phyloP scores from a whole-genome alignment of 345 rosid species.

The Syzygium aqueum region DNA sequence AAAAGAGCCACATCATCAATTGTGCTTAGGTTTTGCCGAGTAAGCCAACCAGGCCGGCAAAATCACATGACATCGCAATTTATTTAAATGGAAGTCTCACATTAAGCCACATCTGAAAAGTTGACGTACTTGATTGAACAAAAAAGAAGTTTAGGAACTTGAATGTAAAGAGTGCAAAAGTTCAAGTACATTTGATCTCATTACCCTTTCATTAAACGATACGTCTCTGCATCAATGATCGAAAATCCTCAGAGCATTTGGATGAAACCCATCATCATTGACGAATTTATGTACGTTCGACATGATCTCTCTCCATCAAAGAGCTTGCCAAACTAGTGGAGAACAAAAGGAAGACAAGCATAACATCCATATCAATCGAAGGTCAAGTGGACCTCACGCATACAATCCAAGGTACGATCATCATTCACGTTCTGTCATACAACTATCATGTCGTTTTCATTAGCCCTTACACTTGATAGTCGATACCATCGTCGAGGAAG shows the following conservation, averaged over 20 bases:
- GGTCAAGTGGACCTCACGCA: background rate
- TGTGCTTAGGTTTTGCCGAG: background rate
- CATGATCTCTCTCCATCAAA: background rate
- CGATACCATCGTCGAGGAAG: background rate
- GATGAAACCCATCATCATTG: background rate
- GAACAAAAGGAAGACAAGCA: background rate
- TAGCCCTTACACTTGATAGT: background rate
- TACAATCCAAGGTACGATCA: background rate
- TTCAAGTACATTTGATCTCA: background rate
- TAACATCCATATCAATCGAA: background rate
- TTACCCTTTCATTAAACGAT: background rate
- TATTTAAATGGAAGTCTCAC: background rate
- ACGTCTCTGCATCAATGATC: background rate
- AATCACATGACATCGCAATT: background rate
- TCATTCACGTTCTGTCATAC: background rate
- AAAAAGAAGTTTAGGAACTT: background rate
- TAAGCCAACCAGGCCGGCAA: background rate
- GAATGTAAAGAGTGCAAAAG: background rate
- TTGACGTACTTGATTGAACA: background rate
- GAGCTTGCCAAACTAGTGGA: background rate
- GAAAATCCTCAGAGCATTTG: background rate
- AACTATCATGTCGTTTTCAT: background rate
- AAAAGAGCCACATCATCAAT: background rate
- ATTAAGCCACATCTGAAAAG: background rate
- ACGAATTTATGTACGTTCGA: background rate